A percentile compares a stretch with the other conserved stretches of the same genome.
Evolutionary conservation across 345 rosid genomes (phyloP).

Genomic region (Gossypium rotundifolium): DNA sequence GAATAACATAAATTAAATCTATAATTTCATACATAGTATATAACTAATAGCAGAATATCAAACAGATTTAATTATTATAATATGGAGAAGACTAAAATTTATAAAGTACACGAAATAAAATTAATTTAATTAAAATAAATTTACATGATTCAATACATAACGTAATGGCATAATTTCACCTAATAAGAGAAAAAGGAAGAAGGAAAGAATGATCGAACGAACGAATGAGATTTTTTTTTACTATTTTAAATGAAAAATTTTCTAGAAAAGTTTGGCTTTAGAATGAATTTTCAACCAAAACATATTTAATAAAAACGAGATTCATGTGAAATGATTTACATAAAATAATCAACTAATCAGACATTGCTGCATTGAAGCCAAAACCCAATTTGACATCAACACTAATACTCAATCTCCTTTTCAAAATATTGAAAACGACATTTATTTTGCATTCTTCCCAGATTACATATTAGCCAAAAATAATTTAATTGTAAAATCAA

Average conservation of each 20-base stretch:
- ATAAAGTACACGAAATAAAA: too few relatives aligned
- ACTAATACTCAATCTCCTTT: too few relatives aligned
- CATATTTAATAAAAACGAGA: not conserved
- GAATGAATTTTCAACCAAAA: not conserved
- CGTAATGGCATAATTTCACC: too few relatives aligned
- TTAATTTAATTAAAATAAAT: too few relatives aligned
- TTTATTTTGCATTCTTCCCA: not conserved
- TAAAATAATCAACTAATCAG: conserved; percentile 7
- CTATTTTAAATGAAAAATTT: not conserved
- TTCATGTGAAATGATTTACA: conserved; percentile 25
- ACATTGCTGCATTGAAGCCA: conserved; percentile 14
- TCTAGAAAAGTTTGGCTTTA: not conserved
- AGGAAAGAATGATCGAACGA: too few relatives aligned
- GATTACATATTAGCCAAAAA: not conserved
- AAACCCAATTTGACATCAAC: not conserved
- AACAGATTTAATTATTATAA: too few relatives aligned
- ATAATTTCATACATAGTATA: too few relatives aligned
- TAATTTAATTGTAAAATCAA: not conserved
- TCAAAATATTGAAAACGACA: not conserved
- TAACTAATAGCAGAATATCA: too few relatives aligned
- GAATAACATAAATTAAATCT: too few relatives aligned
- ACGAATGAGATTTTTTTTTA: not conserved
- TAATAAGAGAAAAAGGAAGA: too few relatives aligned
- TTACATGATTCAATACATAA: too few relatives aligned
- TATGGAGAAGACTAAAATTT: too few relatives aligned